A percentile compares a stretch with the other conserved stretches of the same genome.
Conservation (phyloP, 164 flowering plant species). For the Tetrastigma voinierianum region DNA sequence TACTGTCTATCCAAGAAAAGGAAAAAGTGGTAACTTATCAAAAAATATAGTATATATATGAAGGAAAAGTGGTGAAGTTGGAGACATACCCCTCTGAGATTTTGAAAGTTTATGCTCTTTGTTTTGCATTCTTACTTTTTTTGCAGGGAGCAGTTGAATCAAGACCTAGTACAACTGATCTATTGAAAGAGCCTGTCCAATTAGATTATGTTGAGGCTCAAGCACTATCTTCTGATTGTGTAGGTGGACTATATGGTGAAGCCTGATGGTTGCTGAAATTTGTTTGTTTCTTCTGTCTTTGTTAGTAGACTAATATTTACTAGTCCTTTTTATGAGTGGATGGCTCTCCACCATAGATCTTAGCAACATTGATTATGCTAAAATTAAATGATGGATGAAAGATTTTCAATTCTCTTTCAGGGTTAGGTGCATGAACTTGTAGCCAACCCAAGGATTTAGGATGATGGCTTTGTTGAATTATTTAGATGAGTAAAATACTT, state of each 20-base stretch:
- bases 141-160: conserved; percentile 21
- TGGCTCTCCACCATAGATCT: neutral
- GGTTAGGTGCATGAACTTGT: too few species aligned
- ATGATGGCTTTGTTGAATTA: too few species aligned
- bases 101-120: neutral
- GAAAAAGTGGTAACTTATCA: conserved; percentile 30
- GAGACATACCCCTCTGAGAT: too few species aligned
- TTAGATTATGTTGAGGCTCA: conserved; percentile 18
- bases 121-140: neutral
- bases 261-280: conserved; percentile 5
- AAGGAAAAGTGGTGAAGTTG: too few species aligned
- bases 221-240: conserved; percentile 5
- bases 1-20: too few species aligned
- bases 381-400: too few species aligned
- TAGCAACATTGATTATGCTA: neutral
- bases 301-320: too few species aligned
- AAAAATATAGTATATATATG: too few species aligned
- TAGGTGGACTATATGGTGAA: conserved; percentile 14
- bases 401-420: neutral
- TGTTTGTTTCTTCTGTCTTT: too few species aligned
- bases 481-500: neutral
- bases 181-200: conserved; percentile 23
- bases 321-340: neutral
- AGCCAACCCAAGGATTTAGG: too few species aligned
- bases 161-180: conserved; percentile 6